phyloP scores from a whole-genome alignment of 1,139 yeast genomes.

The Scheffersomyces illinoinensis region DNA sequence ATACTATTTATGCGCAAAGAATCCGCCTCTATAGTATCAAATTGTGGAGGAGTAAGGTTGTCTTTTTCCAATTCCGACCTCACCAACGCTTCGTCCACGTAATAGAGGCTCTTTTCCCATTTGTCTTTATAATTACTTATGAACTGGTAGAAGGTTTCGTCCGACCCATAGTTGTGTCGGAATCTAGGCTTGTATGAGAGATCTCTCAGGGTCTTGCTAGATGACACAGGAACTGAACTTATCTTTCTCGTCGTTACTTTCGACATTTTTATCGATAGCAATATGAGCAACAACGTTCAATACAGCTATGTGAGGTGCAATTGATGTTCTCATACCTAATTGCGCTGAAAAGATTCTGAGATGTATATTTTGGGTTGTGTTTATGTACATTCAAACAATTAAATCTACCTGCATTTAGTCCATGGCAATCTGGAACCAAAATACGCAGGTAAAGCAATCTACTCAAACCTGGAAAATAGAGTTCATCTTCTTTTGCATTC shows the following conservation, averaged over 20 bases:
- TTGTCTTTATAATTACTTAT: conserved; percentile 27
- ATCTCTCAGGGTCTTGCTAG: conserved; percentile 16
- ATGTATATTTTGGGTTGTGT: conserved; percentile 1
- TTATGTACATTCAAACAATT: not conserved
- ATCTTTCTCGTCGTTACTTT: not conserved
- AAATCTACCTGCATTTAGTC: not conserved
- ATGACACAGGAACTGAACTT: not conserved
- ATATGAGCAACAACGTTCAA: conserved; percentile 5
- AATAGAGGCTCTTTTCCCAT: conserved; percentile 39
- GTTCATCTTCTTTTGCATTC: not conserved
- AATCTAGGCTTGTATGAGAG: conserved; percentile 38
- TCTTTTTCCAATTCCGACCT: conserved; percentile 6
- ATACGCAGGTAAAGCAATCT: not conserved
- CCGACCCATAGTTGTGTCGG: conserved; percentile 35
- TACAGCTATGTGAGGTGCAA: not conserved
- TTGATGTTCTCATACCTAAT: not conserved
- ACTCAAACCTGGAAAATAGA: not conserved
- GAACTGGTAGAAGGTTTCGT: conserved; percentile 27
- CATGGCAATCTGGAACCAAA: not conserved
- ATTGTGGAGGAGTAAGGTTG: conserved; percentile 5
- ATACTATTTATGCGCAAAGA: conserved; percentile 6
- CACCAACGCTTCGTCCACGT: conserved; percentile 26
- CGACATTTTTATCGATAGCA: not conserved
- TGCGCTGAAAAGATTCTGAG: not conserved
- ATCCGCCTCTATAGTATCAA: conserved; percentile 1